Base-by-base conservation (phyloP, 2,329 filamentous ascomycete species). In the Chaetomiaceae sp. region DNA sequence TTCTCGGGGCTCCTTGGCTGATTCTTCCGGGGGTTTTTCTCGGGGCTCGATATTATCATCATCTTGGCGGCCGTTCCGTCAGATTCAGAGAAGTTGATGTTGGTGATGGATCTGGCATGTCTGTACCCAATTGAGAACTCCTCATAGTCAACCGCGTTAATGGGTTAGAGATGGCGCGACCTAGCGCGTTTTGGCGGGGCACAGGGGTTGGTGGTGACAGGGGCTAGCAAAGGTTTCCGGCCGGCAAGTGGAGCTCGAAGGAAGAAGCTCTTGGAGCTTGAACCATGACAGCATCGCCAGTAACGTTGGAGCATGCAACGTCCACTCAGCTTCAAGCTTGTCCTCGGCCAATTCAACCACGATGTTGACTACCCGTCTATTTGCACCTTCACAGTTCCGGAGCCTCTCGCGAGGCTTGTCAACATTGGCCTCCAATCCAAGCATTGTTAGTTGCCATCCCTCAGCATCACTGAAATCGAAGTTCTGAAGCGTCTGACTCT, bases 351-450 rank as follows among this genome's bases (percentile, higher is more conserved):
- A 48, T 32, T 21, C 33, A 16, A 44, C 16, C 23, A 53, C 40
- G 2, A 73, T 73, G 70, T 59, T 70, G 43, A 53, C 65, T 45
- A 59, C 64, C 53, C 58, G 63, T 40, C 56, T 65, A 10, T 64
- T 67, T 29, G 54, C 62, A 16, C 51, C 53, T 30, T 58, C 40
- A 54, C 64, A 45, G 48, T 44, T 65, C 48, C 53, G 58, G 43
- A 51, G 46, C 43, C 11, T 51, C 62, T n/a, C 48, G 33, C 65
- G 78, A 29, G 53, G 63, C 14, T 56, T 81, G 4, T 75, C 75
- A 32, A 78, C 74, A 6, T 62, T 83, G 18, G 64, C 72, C 7
- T 73, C 70, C 36, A 83, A 83, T 54, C 69, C 75, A 5, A 67
- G 76, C 54, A 82, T 84, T 63, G 80, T 82, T 61, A 68, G 77